Conservation (phyloP, 257 asterid genomes). For the Solanum corneliomulleri region DNA sequence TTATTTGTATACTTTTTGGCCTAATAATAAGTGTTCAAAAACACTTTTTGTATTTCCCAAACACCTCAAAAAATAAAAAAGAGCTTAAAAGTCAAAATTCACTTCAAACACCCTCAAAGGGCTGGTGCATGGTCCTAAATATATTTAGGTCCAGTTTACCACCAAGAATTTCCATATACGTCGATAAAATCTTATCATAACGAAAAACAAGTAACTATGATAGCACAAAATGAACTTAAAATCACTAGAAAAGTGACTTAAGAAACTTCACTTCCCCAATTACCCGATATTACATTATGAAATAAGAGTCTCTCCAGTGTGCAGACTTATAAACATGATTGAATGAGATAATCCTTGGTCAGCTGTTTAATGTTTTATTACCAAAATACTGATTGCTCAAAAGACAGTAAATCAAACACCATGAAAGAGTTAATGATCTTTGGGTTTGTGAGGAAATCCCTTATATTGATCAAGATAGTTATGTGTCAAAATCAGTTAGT, state of each 20-base stretch:
- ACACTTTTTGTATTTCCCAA: background rate
- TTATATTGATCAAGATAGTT: background rate
- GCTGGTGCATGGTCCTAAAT: background rate
- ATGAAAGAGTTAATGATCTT: background rate
- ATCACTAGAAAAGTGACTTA: background rate
- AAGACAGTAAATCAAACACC: background rate
- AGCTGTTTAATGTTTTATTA: background rate
- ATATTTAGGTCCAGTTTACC: background rate
- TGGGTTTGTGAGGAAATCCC: background rate
- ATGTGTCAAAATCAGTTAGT: background rate
- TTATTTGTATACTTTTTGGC: background rate
- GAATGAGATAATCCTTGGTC: background rate
- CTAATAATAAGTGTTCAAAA: background rate
- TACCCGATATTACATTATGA: background rate
- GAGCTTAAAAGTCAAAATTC: background rate
- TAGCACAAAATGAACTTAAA: background rate
- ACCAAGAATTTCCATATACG: background rate
- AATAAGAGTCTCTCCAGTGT: background rate
- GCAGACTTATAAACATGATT: background rate
- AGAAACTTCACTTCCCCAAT: background rate
- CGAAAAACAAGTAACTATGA: background rate
- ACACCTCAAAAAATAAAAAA: background rate
- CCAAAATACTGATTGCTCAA: background rate
- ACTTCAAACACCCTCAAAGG: background rate
- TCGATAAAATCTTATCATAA: background rate